phyloP scores from a whole-genome alignment of 208 protist genomes.

The Leishmania lainsoni region DNA sequence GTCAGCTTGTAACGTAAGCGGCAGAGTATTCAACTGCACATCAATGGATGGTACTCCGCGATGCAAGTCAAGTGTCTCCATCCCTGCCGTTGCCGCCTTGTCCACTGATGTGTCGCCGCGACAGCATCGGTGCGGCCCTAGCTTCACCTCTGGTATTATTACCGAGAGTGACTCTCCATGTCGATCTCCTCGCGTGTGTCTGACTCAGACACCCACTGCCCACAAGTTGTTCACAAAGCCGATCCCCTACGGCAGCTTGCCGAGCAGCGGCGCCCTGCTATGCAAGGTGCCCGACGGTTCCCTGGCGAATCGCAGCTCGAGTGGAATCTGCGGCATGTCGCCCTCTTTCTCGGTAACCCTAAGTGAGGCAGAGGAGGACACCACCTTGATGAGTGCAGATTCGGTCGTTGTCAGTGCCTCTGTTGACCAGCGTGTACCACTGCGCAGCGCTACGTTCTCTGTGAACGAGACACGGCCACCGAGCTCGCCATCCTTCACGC shows the following conservation, averaged over 20 bases:
- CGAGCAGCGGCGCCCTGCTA: background rate
- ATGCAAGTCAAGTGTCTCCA: constrained; percentile 1
- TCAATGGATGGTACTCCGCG: background rate
- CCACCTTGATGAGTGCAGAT: background rate
- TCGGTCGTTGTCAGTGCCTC: background rate
- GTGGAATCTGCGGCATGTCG: background rate
- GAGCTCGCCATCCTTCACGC: constrained; percentile 30
- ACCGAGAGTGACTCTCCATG: constrained; percentile 9
- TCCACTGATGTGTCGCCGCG: background rate
- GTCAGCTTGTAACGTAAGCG: background rate
- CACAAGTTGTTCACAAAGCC: background rate
- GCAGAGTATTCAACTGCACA: background rate
- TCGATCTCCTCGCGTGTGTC: constrained; percentile 13
- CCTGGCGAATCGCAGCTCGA: constrained; percentile 6
- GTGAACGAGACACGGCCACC: constrained; percentile 2
- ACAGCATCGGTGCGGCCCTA: background rate
- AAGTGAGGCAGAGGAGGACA: constrained; percentile 9
- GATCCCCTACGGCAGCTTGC: background rate
- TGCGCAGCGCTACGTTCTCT: background rate
- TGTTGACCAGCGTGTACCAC: background rate
- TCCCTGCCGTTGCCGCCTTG: background rate
- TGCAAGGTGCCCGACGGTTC: background rate
- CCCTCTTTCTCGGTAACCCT: constrained; percentile 2
- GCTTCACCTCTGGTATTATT: background rate
- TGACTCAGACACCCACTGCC: background rate